These are phyloP conservation scores for Suillus americanus DNA, from an alignment of 768 basidiomycete genomes.

Conservation along the genomic window DNA sequence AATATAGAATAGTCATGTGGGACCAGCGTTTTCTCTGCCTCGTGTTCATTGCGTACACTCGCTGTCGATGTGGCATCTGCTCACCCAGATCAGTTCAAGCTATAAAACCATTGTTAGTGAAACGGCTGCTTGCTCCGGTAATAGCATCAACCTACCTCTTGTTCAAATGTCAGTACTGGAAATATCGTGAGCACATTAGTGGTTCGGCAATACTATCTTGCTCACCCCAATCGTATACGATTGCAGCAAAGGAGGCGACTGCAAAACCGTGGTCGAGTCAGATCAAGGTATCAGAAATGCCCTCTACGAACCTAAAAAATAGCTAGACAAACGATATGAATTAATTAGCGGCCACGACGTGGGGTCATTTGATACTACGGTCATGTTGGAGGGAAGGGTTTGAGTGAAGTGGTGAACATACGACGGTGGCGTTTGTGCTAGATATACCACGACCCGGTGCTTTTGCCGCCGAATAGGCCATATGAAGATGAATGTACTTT, in stretches of 20 bases:
- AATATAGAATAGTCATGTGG: background rate
- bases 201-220: background rate
- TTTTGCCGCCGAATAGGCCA: background rate
- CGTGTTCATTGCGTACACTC: background rate
- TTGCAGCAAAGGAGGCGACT: background rate
- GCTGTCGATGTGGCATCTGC: background rate
- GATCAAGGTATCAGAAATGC: background rate
- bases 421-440: background rate
- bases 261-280: background rate
- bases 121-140: background rate
- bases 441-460: background rate
- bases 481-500: background rate
- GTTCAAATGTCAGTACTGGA: background rate
- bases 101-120: background rate
- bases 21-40: background rate
- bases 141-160: background rate
- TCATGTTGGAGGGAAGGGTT: background rate
- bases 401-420: background rate
- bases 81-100: background rate
- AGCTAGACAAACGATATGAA: background rate
- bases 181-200: background rate
- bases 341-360: background rate
- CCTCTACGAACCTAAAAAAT: background rate
- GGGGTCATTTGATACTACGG: background rate
- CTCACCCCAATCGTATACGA: background rate